These are phyloP conservation scores for Helotiales sp. DNA, from an alignment of 2,329 filamentous ascomycete genomes.

Conservation along the genomic window DNA sequence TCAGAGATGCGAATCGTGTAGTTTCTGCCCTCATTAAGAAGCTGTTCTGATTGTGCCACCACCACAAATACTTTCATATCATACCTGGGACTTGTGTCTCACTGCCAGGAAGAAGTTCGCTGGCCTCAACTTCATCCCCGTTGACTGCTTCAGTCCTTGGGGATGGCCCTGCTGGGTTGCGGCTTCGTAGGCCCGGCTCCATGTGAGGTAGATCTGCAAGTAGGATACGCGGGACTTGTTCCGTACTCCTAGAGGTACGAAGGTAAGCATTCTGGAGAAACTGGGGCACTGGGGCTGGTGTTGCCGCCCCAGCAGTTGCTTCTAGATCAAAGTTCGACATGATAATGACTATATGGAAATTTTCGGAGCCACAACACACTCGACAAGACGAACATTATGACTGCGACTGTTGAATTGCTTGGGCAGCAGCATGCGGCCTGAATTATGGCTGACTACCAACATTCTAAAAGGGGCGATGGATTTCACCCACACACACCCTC, in stretches of 20 bases:
- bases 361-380: neutral
- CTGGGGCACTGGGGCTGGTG: neutral
- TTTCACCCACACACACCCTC: neutral
- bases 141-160: neutral
- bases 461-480: constrained; percentile 9
- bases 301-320: neutral
- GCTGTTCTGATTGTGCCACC: neutral
- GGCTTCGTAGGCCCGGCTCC: neutral
- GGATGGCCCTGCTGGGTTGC: neutral
- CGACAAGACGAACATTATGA: neutral
- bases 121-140: neutral
- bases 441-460: constrained; percentile 4
- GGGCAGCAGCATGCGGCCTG: constrained; percentile 6
- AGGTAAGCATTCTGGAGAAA: neutral
- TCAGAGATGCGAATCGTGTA: neutral
- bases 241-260: neutral
- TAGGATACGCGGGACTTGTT: neutral
- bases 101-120: neutral
- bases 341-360: neutral
- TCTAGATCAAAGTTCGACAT: neutral
- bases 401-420: neutral
- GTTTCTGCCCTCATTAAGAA: neutral
- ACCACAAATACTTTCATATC: neutral
- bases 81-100: neutral
- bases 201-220: neutral